phyloP scores from a whole-genome alignment of 495 filamentous ascomycete species.

The Tirmania nivea region DNA sequence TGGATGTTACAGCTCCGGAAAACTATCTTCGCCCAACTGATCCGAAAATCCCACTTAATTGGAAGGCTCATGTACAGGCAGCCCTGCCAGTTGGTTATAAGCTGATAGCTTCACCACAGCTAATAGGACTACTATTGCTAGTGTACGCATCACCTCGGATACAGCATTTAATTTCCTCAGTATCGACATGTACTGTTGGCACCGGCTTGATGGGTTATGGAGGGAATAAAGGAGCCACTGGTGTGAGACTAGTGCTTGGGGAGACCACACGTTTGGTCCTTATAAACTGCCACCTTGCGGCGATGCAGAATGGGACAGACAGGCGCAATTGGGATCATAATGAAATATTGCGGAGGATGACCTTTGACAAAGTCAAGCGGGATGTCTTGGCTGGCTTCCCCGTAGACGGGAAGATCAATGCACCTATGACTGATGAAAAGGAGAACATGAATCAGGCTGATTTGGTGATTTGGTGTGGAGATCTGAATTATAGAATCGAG shows the following conservation, averaged over 20 bases:
- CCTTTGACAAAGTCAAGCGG: slow-evolving; percentile 47
- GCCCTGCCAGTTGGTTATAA: slow-evolving; percentile 57
- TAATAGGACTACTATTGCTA: slow-evolving; percentile 67
- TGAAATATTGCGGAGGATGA: slow-evolving; percentile 50
- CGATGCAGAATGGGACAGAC: slow-evolving; percentile 60
- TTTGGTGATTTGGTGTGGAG: slow-evolving; percentile 89
- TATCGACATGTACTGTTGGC: slow-evolving; percentile 57
- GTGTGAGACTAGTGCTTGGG: slow-evolving; percentile 62
- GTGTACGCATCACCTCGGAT: slow-evolving; percentile 65
- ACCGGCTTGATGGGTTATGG: slow-evolving; percentile 80
- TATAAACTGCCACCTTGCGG: slow-evolving; percentile 74
- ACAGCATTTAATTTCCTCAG: slow-evolving; percentile 44
- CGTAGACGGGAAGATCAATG: not conserved
- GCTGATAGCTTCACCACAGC: slow-evolving; percentile 56
- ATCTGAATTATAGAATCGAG: slow-evolving; percentile 86
- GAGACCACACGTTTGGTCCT: slow-evolving; percentile 78
- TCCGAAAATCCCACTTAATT: slow-evolving; percentile 42
- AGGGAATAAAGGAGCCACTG: slow-evolving; percentile 87
- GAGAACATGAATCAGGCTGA: slow-evolving; percentile 78
- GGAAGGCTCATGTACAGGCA: slow-evolving; percentile 42
- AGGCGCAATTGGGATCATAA: slow-evolving; percentile 73
- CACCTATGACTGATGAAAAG: slow-evolving; percentile 23
- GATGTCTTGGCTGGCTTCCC: slow-evolving; percentile 28
- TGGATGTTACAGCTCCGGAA: slow-evolving; percentile 50
- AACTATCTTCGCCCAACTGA: slow-evolving; percentile 46